phyloP scores from a whole-genome alignment of 129 eudicot genomes.

The Helichrysum umbraculigerum region DNA sequence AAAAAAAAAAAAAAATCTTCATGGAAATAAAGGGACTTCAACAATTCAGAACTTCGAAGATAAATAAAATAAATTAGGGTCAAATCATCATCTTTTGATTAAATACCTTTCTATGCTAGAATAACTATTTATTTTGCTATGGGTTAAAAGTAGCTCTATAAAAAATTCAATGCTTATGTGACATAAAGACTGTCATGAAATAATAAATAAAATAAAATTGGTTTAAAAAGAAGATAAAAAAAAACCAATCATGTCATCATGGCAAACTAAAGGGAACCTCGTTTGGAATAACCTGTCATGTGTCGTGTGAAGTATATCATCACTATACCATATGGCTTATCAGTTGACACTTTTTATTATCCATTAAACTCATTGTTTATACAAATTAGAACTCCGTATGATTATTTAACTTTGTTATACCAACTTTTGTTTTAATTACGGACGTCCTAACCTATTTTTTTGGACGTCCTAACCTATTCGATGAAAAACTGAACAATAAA shows the following conservation, averaged over 20 bases:
- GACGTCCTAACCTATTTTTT: no score
- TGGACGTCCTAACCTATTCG: no score
- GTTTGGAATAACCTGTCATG: slow-evolving; percentile 16
- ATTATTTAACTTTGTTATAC: no score
- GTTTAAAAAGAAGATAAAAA: not conserved
- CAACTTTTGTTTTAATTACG: no score
- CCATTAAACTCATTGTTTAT: no score
- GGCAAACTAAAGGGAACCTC: not conserved
- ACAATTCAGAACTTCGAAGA: not conserved
- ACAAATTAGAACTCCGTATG: no score
- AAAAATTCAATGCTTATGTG: not conserved
- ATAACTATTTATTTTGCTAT: no score
- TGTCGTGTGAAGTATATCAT: not conserved
- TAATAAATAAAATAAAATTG: not conserved
- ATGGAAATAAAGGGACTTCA: not conserved
- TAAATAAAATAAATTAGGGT: not conserved
- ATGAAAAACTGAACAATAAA: not conserved
- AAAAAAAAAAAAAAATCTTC: not conserved
- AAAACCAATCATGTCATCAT: slow-evolving; percentile 9
- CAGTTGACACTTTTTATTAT: no score
- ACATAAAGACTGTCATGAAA: not conserved
- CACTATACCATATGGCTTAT: no score
- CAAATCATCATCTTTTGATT: no score
- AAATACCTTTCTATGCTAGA: no score
- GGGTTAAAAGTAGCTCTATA: not conserved